Base-by-base conservation (phyloP, 2,329 filamentous ascomycete species). In the Ophiostoma australiae region DNA sequence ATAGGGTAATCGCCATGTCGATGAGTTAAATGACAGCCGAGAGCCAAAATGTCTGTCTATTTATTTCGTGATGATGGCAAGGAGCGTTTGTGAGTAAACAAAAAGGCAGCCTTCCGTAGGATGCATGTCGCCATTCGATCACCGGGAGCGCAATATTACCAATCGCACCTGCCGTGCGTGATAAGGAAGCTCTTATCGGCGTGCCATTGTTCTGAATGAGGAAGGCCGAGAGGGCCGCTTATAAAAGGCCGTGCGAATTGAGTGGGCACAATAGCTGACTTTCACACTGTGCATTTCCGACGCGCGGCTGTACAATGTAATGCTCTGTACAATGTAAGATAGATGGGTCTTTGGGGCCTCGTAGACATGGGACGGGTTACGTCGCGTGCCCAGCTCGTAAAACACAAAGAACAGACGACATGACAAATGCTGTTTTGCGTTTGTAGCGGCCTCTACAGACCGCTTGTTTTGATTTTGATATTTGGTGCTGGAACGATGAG, bases 111-210 rank as follows among this genome's bases (percentile, higher is more conserved):
- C 52, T 58, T 58, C 52, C 52, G 52, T n/a, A 8, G 52, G 52
- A 58, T 11, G 52, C 52, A 58, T 58, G 52, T 58, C 52, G 52
- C 23, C 52, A 58, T 58, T 27, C 23, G n/a, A 58, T 58, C 52
- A 58, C 17, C 52, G 23, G 23, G 10, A 27, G 52, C 10, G 52
- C 52, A 58, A 58, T 58, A 58, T 58, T 58, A 58, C 23, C 52
- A 58, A 58, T 58, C 52, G 23, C 17, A 23, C 52, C 23, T 58
- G 52, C 23, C 23, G 52, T 58, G 52, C 52, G 52, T 58, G 52
- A 58, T 58, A 58, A 58, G 52, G 23, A 13, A 58, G 52, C 52
- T 58, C 52, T 58, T 58, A 58, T 58, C 52, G 52, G 52, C 52
- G n/a, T 15, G n/a, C 23, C 23, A 58, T 58, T 7, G 52, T 58